Evolutionary conservation across 2,329 filamentous ascomycete genomes (phyloP), one percentile per base, ranked within the genome.

Genomic region (Aspergillus eucalypticola): DNA sequence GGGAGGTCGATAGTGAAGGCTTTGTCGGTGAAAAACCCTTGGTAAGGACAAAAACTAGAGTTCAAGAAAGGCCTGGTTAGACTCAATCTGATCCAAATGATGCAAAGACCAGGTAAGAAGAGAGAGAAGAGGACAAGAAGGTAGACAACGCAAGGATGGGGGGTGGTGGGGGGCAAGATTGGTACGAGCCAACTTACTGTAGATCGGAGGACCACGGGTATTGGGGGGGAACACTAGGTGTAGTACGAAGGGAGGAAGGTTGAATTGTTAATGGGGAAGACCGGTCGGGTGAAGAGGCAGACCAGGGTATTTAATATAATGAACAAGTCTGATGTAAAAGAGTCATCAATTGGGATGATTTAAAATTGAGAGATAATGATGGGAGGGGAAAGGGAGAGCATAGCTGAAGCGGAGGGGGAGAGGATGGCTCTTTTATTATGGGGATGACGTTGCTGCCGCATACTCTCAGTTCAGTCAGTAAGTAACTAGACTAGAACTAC

Each of bases 21-120:
- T 64, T 42, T 51, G 54, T 42, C 38, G 38, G 27, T 25, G 44
- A 38, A 21, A 41, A 39, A 59, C 42, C 59, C 48, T 48, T 57
- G 60, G 60, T 52, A 56, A 44, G 32, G 38, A 44, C 8, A 15
- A 27, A 15, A 15, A 17, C 52, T 50, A 60, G 53, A 55, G 42
- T 39, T 62, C 51, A 59, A 27, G 35, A 46, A 44, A 55, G 32
- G 46, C 11, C 35, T 38, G 51, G 42, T 61, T 61, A 61, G 56
- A 44, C 32, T 51, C 25, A n/a, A 61, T 59, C 42, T 50, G n/a
- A 55, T 42, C 52, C 56, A 59, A 59, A 58, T 59, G 27, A 54
- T 58, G 46, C 23, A 32, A 52, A 32, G 38, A 42, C 19, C 38
- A 39, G 27, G 38, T 23, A 23, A 51, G 46, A 54, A n/a, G 27